These are phyloP conservation scores for Aspergillus sp. DNA, from an alignment of 2,329 filamentous ascomycete genomes.

Conservation along the genomic window DNA sequence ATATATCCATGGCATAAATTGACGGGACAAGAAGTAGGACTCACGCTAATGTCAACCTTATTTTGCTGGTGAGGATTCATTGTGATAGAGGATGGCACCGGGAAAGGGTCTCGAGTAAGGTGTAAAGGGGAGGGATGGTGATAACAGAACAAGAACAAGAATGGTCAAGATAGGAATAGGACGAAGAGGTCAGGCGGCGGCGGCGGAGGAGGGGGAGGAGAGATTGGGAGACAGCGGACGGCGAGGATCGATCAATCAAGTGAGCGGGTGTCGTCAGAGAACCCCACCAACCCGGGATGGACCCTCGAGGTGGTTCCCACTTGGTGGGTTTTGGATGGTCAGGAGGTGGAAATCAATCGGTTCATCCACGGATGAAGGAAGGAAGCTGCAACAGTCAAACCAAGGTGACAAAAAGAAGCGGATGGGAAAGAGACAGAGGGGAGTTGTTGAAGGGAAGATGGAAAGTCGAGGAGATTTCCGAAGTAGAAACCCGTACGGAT, in stretches of 20 bases:
- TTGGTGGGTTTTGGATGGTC: neutral
- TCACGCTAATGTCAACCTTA: slow-evolving; percentile 93
- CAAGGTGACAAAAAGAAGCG: neutral
- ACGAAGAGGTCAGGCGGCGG: neutral
- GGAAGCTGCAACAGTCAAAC: neutral
- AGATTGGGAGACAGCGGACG: neutral
- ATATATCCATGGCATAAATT: slow-evolving; percentile 10
- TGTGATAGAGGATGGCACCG: slow-evolving; percentile 27
- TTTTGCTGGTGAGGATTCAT: slow-evolving; percentile 99
- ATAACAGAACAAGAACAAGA: slow-evolving; percentile 1
- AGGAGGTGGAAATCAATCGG: neutral
- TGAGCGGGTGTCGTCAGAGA: slow-evolving; percentile 8
- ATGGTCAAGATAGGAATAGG: neutral
- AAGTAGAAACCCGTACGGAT: neutral
- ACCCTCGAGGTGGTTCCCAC: neutral
- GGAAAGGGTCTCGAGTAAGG: neutral
- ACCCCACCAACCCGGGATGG: slow-evolving; percentile 1
- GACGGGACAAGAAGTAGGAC: slow-evolving; percentile 38
- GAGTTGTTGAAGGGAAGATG: neutral
- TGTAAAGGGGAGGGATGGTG: slow-evolving; percentile 5
- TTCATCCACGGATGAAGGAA: neutral
- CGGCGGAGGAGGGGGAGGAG: neutral
- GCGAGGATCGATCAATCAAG: neutral
- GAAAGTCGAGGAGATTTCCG: neutral
- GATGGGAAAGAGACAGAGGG: neutral